Base-by-base conservation (phyloP, 2,329 filamentous ascomycete species). In the Cladosporium oxysporum region DNA sequence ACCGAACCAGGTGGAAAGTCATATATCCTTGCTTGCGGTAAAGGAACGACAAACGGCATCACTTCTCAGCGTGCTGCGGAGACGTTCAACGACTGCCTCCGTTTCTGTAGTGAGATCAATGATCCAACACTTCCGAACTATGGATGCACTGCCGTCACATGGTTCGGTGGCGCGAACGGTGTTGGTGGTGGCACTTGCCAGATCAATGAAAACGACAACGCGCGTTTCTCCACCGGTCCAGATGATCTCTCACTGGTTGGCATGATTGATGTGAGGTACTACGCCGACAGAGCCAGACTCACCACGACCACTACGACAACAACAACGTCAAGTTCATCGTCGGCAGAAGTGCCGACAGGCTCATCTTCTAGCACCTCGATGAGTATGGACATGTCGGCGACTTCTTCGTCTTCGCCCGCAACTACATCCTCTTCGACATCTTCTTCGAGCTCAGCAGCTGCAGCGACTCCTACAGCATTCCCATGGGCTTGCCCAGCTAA, bases 21-120 rank as follows among this genome's bases (percentile, higher is more conserved):
- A 16, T 63, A 63, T 26, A 57, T 63, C 11, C 33, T 63, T 44
- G 61, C 33, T 47, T 63, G 61, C 26, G 61, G 61, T n/a, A 37
- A 47, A n/a, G 35, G 52, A 14, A 57, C 49, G 26, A 57, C 44
- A 16, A 47, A 29, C 31, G 55, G 55, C 31, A 62, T 62, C 21
- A 37, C 18, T n/a, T 2, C 16, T 41, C 37, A 23, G 14, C 16
- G 8, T 2, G 2, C 21, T 6, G 61, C 61, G 2, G 33, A 47
- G 11, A 63, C 31, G 2, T 63, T 63, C 50, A 63, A 63, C 12
- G 61, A 57, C 16, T 63, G 61, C n/a, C 23, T 63, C 49, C 21
- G 16, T 26, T 29, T 31, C 21, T 63, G 61, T 16, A 57, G 50
- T 37, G 61, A 33, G 16, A 47, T 47, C 41, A 47, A 47, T 5